A percentile compares a stretch with the other conserved stretches of the same genome.
These are phyloP conservation scores for Venturiaceae sp. DNA, from an alignment of 2,329 filamentous ascomycete genomes.

Conservation along the genomic window DNA sequence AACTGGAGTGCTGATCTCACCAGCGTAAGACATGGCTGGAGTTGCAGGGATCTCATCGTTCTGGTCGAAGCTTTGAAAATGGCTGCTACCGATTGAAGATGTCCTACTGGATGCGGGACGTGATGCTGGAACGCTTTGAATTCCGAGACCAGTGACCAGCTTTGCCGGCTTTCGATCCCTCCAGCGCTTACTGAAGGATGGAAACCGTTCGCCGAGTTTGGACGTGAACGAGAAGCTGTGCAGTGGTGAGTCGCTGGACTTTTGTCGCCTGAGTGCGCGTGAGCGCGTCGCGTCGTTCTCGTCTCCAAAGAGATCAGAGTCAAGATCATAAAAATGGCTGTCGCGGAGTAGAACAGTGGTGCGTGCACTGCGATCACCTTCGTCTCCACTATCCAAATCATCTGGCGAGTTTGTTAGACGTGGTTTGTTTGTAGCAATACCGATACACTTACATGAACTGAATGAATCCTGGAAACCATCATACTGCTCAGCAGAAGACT, in stretches of 20 bases:
- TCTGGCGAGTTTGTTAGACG: background rate
- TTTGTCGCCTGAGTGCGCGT: conserved; percentile 45
- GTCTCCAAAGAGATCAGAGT: conserved; percentile 54
- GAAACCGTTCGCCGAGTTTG: conserved; percentile 53
- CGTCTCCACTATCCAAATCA: background rate
- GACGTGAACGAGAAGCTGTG: conserved; percentile 44
- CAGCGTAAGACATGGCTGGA: background rate
- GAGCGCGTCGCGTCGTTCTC: conserved; percentile 42
- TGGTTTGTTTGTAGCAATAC: background rate
- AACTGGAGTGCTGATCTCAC: conserved; percentile 15
- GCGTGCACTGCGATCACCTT: background rate
- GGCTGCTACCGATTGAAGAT: conserved; percentile 58
- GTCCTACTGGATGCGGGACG: conserved; percentile 64
- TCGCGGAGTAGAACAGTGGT: conserved; percentile 32
- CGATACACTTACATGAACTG: conserved; percentile 62
- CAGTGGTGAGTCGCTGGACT: conserved; percentile 50
- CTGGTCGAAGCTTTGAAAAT: conserved; percentile 33
- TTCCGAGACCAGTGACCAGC: conserved; percentile 20
- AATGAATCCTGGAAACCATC: conserved; percentile 45
- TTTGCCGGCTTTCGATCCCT: conserved; percentile 34
- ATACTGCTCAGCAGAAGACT: conserved; percentile 39
- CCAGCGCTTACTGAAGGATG: conserved; percentile 45
- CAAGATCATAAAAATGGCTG: conserved; percentile 53
- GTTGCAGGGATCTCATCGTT: background rate
- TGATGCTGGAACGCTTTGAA: conserved; percentile 37